phyloP scores from a whole-genome alignment of 2,329 filamentous ascomycete genomes.

The Pestalotiopsis sp. region DNA sequence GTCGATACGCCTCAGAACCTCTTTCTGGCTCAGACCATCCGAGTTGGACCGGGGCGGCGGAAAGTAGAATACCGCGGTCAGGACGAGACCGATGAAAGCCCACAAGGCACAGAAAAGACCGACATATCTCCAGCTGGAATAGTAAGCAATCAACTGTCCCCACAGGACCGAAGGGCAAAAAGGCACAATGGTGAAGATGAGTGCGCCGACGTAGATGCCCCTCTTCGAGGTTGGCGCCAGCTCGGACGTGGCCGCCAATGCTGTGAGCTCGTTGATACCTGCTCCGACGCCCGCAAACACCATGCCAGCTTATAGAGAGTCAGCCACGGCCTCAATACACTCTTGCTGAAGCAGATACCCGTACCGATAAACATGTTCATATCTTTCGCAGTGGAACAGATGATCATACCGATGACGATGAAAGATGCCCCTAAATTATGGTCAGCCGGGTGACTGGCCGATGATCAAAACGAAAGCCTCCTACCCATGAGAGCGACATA shows the following conservation, averaged over 20 bases:
- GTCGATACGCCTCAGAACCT: slow-evolving; percentile 49
- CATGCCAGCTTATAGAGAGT: slow-evolving; percentile 41
- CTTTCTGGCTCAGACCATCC: slow-evolving; percentile 37
- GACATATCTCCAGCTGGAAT: slow-evolving; percentile 56
- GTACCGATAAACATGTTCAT: slow-evolving; percentile 66
- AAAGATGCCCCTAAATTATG: background rate
- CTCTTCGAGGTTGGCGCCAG: slow-evolving; percentile 67
- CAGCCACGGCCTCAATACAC: background rate
- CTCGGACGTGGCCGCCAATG: slow-evolving; percentile 68
- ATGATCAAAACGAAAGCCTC: background rate
- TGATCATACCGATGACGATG: slow-evolving; percentile 54
- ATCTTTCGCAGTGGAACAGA: slow-evolving; percentile 56
- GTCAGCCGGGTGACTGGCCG: background rate
- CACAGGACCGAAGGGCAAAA: slow-evolving; percentile 66
- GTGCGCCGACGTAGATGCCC: slow-evolving; percentile 61
- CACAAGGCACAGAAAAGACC: slow-evolving; percentile 55
- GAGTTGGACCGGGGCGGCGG: slow-evolving; percentile 50
- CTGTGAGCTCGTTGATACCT: slow-evolving; percentile 69
- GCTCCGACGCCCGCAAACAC: slow-evolving; percentile 64
- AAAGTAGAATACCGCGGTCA: slow-evolving; percentile 55
- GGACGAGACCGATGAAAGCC: slow-evolving; percentile 52
- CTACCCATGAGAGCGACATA: slow-evolving; percentile 58
- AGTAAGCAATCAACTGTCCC: slow-evolving; percentile 53
- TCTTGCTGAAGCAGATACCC: slow-evolving; percentile 13
- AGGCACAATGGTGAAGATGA: slow-evolving; percentile 64